Conservation (phyloP, 2,329 filamentous ascomycete species). For the Colletotrichum higginsianum region DNA sequence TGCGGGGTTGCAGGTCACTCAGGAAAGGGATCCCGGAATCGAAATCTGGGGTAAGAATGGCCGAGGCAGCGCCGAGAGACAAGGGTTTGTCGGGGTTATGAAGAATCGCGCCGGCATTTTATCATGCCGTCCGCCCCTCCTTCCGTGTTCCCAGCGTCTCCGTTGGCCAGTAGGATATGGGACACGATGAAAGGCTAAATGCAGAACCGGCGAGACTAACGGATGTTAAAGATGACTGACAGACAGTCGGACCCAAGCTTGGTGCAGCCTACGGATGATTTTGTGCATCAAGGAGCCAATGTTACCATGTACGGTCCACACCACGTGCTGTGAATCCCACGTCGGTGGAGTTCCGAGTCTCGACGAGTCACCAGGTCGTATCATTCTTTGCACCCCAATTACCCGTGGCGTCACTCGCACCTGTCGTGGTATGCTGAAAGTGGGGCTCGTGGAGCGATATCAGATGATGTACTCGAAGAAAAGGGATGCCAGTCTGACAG, state of each 20-base stretch:
- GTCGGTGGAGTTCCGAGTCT: not conserved
- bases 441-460: too few species aligned
- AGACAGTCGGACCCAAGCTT: not conserved
- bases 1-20: conserved; percentile 30
- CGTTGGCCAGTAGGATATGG: not conserved
- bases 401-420: not conserved
- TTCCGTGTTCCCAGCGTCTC: not conserved
- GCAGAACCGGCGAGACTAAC: not conserved
- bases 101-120: conserved; percentile 1
- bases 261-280: not conserved
- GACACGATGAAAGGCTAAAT: conserved; percentile 8
- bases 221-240: not conserved
- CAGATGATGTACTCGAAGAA: too few species aligned
- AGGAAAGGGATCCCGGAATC: conserved; percentile 8
- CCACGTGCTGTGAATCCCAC: not conserved
- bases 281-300: not conserved
- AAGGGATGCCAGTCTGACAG: too few species aligned
- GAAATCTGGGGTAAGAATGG: conserved; percentile 33
- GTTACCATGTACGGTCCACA: not conserved
- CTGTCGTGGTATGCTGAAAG: not conserved
- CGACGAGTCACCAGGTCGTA: not conserved
- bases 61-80: conserved; percentile 30
- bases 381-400: not conserved
- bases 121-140: conserved; percentile 18
- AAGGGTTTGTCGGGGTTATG: conserved; percentile 17